Evolutionary conservation across 208 protist genomes (phyloP), one percentile per base, ranked within the genome.

Genomic region (Acanthamoeba sp.): DNA sequence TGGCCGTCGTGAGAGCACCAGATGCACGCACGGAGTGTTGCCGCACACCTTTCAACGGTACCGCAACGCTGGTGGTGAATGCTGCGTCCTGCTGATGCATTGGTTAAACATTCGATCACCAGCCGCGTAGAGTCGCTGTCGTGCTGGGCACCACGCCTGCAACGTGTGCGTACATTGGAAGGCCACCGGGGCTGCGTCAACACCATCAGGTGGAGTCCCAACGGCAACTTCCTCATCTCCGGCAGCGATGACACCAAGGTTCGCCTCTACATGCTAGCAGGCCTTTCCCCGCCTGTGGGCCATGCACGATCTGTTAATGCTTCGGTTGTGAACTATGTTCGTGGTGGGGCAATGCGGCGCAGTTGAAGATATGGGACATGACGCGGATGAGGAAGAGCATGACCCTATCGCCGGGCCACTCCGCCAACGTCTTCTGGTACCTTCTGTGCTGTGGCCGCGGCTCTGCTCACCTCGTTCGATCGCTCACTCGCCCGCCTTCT

Each of bases 321-420:
- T 34, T 14, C 12, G 24, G 20, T 24, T 71, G 24, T n/a, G 62
- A 71, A 9, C 9, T 7, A 9, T 34, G 62, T 34, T 71, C 7
- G 32, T 71, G 62, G n/a, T 14, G 62, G 5, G 16, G 24, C 14
- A 14, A 24, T 45, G 20, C 27, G 1, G 14, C 24, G 20, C 34
- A 82, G 71, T 27, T 82, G 20, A 82, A 82, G 71, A 42, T 82
- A 42, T 82, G 71, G 71, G 71, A 82, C 40, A 50, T 82, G 71
- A 24, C 16, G 34, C 34, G 40, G 1, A 22, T 52, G 38, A 27
- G 29, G 38, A 40, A 52, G 34, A 4, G 5, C 22, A 16, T 52
- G 24, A 36, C 71, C 6, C 40, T 52, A 2, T 50, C 34, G 40
- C 34, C 38, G 29, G 71, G 71, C 34, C 71, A 82, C 24, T 36